These are phyloP conservation scores for Debaryomyces coudertii DNA, from an alignment of 1,139 yeast species.

Conservation along the genomic window DNA sequence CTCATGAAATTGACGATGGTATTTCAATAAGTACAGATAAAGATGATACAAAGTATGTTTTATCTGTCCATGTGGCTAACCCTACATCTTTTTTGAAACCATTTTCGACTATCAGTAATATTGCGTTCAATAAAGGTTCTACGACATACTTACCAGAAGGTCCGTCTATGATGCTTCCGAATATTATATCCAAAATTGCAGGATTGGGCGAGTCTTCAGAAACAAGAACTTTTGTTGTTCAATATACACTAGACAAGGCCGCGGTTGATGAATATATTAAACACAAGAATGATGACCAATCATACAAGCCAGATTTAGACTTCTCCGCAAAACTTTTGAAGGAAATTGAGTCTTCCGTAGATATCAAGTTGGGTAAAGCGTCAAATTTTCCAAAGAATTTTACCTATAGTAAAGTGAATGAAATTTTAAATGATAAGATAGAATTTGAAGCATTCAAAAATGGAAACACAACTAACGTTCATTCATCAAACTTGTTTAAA, in stretches of 20 bases:
- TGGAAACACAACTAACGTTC: conserved; percentile 18
- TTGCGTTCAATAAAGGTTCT: conserved; percentile 63
- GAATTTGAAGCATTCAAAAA: conserved; percentile 13
- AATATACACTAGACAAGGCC: conserved; percentile 31
- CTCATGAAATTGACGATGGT: conserved; percentile 95
- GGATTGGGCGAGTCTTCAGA: conserved; percentile 58
- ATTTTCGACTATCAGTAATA: conserved; percentile 50
- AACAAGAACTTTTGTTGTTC: conserved; percentile 44
- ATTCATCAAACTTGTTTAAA: conserved; percentile 30
- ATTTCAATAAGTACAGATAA: conserved; percentile 55
- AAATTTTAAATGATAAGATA: conserved; percentile 26
- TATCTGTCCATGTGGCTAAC: conserved; percentile 84
- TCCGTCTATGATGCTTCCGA: conserved; percentile 71
- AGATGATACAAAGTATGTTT: conserved; percentile 32
- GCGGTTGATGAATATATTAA: conserved; percentile 28
- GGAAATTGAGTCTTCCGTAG: conserved; percentile 19
- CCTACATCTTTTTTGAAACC: conserved; percentile 69
- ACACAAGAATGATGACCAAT: conserved; percentile 19
- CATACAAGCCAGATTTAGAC: conserved; percentile 21
- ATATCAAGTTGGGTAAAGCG: conserved; percentile 27
- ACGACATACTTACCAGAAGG: conserved; percentile 79
- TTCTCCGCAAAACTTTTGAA: conserved; percentile 18
- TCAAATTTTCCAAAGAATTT: conserved; percentile 38
- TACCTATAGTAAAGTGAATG: conserved; percentile 42
- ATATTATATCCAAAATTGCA: conserved; percentile 50